These are phyloP conservation scores for Angophora floribunda DNA, from an alignment of 345 rosid species.

Conservation along the genomic window DNA sequence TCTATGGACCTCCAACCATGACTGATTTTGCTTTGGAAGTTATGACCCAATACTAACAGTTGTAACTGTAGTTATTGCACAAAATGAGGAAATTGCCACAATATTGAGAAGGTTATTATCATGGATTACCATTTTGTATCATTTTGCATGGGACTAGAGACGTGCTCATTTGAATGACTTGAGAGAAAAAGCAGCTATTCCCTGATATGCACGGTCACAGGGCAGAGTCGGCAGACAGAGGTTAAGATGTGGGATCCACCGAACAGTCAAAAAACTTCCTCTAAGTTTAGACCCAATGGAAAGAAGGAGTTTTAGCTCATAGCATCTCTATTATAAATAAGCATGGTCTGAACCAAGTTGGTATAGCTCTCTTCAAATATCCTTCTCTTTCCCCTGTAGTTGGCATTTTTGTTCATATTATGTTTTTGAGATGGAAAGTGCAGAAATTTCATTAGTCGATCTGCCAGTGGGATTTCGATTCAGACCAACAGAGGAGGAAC, in stretches of 20 bases:
- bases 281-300: background rate
- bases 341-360: background rate
- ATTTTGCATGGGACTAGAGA: background rate
- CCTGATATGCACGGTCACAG: background rate
- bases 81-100: background rate
- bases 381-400: background rate
- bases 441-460: background rate
- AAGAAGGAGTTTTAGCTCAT: background rate
- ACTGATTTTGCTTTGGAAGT: background rate
- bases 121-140: background rate
- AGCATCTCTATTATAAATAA: background rate
- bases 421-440: background rate
- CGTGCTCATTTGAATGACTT: background rate
- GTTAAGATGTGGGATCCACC: background rate
- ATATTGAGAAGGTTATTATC: background rate
- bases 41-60: too few species aligned
- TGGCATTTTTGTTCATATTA: background rate
- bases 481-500: background rate
- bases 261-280: background rate
- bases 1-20: background rate
- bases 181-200: background rate
- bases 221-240: background rate
- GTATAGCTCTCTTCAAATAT: background rate
- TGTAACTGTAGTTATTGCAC: background rate
- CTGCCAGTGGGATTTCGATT: background rate